A percentile compares a stretch with the other conserved stretches of the same genome.
Evolutionary conservation across 2,329 filamentous ascomycete species (phyloP).

Genomic region (Grosmannia clavigera): DNA sequence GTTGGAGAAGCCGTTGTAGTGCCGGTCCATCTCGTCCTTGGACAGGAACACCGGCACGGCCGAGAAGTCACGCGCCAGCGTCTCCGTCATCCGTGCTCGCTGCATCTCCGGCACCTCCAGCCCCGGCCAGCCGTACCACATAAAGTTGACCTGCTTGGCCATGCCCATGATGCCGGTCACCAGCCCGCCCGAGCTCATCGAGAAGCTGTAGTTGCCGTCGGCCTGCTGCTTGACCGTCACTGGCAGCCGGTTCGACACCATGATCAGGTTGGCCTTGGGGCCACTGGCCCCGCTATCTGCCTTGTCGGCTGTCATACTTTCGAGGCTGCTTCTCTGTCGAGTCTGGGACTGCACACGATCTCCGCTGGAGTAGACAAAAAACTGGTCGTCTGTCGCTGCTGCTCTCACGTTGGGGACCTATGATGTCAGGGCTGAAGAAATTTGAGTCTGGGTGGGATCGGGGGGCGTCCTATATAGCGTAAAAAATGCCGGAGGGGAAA

Average conservation of each 20-base stretch:
- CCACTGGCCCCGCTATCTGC: neutral
- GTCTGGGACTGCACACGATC: no score
- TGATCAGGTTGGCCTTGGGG: conserved; percentile 19
- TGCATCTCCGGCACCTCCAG: conserved; percentile 82
- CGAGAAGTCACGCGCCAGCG: conserved; percentile 75
- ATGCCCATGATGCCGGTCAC: conserved; percentile 88
- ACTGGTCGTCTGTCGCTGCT: neutral
- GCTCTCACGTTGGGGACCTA: neutral
- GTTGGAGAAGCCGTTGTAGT: conserved; percentile 98
- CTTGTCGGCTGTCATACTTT: neutral
- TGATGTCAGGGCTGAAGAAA: neutral
- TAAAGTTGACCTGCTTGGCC: conserved; percentile 84
- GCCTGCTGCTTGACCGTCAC: conserved; percentile 93
- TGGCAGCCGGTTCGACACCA: conserved; percentile 88
- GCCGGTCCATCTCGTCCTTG: conserved; percentile 82
- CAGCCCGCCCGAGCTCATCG: conserved; percentile 92
- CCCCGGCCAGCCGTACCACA: conserved; percentile 98
- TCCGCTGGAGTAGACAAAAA: neutral
- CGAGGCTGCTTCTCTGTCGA: neutral
- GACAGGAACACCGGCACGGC: conserved; percentile 88
- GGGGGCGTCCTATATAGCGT: neutral
- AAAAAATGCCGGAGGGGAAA: neutral
- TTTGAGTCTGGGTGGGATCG: neutral
- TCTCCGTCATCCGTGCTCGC: conserved; percentile 57
- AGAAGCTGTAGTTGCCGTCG: conserved; percentile 84